Base-by-base conservation (phyloP, 2,329 filamentous ascomycete species). In the Colletotrichum endophyticum region DNA sequence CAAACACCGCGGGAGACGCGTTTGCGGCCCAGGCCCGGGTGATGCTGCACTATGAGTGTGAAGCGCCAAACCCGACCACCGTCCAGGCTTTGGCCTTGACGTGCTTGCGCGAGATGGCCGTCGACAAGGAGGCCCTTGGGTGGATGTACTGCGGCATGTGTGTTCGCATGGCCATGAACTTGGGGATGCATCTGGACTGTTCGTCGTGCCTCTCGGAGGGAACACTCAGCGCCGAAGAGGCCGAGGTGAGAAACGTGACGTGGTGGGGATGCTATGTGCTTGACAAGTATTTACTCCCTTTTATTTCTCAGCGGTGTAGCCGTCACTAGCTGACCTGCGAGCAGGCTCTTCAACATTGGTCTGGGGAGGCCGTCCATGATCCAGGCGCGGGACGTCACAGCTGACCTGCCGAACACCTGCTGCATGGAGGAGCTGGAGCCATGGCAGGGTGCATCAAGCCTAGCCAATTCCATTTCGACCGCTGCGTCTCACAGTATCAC, bases 221-320 rank as follows among this genome's bases (percentile, higher is more conserved):
- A 3, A 44, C 16, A 44, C 36, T 44, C 16, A 44, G 36, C 1
- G 36, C 36, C 2, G 36, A 44, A 44, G 36, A 44, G 36, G 36
- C 36, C 0, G 16, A 44, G 8, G 36, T 44, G 36, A 44, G 36
- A 3, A 44, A 44, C 36, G 36, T 44, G 8, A 19, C 36, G 0
- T 44, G 36, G 36, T 44, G 36, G 36, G 36, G 36, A 44, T 44
- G 36, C 36, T 44, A 44, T 3, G 36, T 44, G 36, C 36, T 44
- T 19, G 36, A 44, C 5, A 44, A 44, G 36, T 44, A 44, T 44
- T 44, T 3, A 2, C 0, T 0, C 36, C 2, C 16, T 0, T 44
- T 44, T 6, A 11, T 44, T 44, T 0, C 36, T 44, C 0, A 44
- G 16, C 36, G 36, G 0, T 19, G 5, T 19, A 5, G 0, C 5